Evolutionary conservation across 208 protist genomes (phyloP).

Genomic region (Trypanosoma congolense): DNA sequence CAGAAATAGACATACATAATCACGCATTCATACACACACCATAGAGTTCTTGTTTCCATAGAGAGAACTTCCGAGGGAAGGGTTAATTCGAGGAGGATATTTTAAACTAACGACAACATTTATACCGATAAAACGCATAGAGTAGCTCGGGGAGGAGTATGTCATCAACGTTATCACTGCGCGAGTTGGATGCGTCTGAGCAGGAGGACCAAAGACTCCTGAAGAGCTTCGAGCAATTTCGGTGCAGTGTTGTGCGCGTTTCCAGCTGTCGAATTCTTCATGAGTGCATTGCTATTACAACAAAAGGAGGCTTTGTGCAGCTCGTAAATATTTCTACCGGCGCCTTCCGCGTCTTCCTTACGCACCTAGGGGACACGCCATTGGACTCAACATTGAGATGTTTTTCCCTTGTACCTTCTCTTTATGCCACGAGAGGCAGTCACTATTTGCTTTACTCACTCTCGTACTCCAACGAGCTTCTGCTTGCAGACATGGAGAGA

Average conservation of each 20-base stretch:
- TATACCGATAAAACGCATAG: neutral
- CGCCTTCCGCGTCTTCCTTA: slow-evolving; percentile 75
- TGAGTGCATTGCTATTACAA: slow-evolving; percentile 60
- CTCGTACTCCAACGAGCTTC: slow-evolving; percentile 81
- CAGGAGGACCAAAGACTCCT: slow-evolving; percentile 41
- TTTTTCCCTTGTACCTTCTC: slow-evolving; percentile 66
- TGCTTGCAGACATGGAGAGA: slow-evolving; percentile 52
- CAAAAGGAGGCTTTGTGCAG: slow-evolving; percentile 72
- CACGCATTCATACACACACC: no score
- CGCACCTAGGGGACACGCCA: slow-evolving; percentile 55
- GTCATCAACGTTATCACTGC: slow-evolving; percentile 34
- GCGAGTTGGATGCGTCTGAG: slow-evolving; percentile 45
- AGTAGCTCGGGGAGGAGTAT: slow-evolving; percentile 9
- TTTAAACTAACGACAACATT: no score
- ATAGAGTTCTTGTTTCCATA: no score
- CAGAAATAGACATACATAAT: no score
- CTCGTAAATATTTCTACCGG: slow-evolving; percentile 59
- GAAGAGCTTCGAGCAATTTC: slow-evolving; percentile 58
- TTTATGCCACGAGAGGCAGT: slow-evolving; percentile 21
- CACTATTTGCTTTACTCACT: slow-evolving; percentile 67
- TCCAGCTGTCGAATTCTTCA: slow-evolving; percentile 40
- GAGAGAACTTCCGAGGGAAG: no score
- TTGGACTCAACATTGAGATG: slow-evolving; percentile 65
- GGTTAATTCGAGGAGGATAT: no score
- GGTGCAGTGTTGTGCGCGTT: slow-evolving; percentile 56